Evolutionary conservation across 345 rosid species (phyloP), one percentile per base, ranked within the genome.

Genomic region (Lumnitzera littorea): DNA sequence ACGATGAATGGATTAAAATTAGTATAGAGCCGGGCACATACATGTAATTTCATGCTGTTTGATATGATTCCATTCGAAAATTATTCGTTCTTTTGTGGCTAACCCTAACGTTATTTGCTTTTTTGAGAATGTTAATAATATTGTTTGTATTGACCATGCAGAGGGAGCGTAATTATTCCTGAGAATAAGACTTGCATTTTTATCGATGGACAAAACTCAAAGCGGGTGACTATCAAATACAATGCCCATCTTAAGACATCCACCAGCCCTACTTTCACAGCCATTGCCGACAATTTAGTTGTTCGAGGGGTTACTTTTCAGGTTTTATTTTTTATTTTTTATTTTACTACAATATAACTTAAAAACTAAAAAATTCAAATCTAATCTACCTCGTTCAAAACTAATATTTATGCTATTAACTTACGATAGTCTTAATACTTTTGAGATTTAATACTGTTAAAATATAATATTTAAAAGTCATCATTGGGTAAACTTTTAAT

Each of bases 111-210:
- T 29, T 29, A 29, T 29, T 29, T 29, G 36, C 43, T 5, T 36
- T 7, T 36, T 1, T 5, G 11, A 36, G 43, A 7, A 6, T 1
- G 7, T 36, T 36, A 36, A 36, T 36, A 9, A 36, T 36, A 5
- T 36, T 36, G 9, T 5, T 36, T 43, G 0, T 36, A 56, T 56
- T 14, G 4, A 27, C 1, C 12, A 41, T 66, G 51, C 71, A 81
- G 89, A 24, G 89, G 79, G 54, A 55, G 71, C 60, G 73, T 84
- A 65, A 50, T 0, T 9, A 81, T 84, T 62, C 74, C 79, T 7
- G 2, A 0, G 11, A 53, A 55, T 5, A 79, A 76, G 59, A 74
- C 79, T 0, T 84, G 86, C 58, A 67, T 81, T 20, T 59, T 62
- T 60, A 68, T 84, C 16, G 70, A 73, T 65, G 81, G 84, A 15